These are phyloP conservation scores for Exsudoporus frostii DNA, from an alignment of 768 basidiomycete genomes.

Conservation along the genomic window DNA sequence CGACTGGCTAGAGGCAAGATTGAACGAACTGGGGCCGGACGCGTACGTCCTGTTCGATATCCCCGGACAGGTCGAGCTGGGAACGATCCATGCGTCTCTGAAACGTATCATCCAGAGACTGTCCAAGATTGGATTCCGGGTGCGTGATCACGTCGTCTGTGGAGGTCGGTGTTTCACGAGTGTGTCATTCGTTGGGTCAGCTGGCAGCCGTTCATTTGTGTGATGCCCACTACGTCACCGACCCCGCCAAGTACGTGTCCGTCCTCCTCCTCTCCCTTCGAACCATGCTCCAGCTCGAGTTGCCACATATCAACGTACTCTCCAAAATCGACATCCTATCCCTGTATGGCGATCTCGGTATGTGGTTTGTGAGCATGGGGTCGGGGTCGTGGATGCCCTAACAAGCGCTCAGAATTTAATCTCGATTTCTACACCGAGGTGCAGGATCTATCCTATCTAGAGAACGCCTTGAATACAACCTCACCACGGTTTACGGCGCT, in stretches of 20 bases:
- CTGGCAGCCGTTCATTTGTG: slow-evolving; percentile 92
- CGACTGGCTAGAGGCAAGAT: slow-evolving; percentile 76
- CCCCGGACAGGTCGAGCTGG: slow-evolving; percentile 96
- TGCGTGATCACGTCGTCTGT: slow-evolving; percentile 43
- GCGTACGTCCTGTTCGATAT: slow-evolving; percentile 93
- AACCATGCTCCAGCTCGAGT: slow-evolving; percentile 96
- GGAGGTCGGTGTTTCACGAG: not conserved
- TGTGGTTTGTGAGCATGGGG: slow-evolving; percentile 17
- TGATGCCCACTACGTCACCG: slow-evolving; percentile 96
- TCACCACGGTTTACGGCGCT: slow-evolving; percentile 72
- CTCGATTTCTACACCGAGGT: slow-evolving; percentile 98
- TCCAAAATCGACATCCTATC: slow-evolving; percentile 92
- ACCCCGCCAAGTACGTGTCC: slow-evolving; percentile 92
- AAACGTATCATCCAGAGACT: slow-evolving; percentile 73
- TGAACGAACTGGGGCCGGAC: slow-evolving; percentile 64
- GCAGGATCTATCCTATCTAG: slow-evolving; percentile 88
- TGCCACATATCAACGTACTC: slow-evolving; percentile 97
- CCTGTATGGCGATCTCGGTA: slow-evolving; percentile 90
- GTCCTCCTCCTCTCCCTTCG: slow-evolving; percentile 87
- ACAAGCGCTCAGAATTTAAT: slow-evolving; percentile 73
- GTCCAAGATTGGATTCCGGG: slow-evolving; percentile 76
- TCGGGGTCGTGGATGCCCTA: not conserved
- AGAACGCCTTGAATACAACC: slow-evolving; percentile 62
- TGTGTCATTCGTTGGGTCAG: slow-evolving; percentile 38
- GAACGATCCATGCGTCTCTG: slow-evolving; percentile 91